A percentile compares a stretch with the other conserved stretches of the same genome.
Conservation (phyloP, 2,329 filamentous ascomycete genomes). For the Ophiostoma populinum region DNA sequence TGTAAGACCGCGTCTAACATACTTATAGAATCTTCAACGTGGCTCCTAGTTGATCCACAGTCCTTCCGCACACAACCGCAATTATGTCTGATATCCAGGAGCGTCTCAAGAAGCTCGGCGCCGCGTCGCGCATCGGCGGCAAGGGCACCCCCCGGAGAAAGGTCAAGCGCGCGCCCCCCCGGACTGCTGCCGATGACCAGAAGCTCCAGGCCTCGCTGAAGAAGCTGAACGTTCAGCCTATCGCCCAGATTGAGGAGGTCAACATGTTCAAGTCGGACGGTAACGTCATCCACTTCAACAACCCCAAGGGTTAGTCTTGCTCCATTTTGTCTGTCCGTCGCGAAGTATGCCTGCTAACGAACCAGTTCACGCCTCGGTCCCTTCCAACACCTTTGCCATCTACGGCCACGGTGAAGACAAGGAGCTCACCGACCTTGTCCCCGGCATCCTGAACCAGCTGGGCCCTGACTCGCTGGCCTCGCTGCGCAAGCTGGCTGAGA, state of each 20-base stretch:
- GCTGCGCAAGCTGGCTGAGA: conserved; percentile 95
- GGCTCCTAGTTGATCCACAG: conserved; percentile 8
- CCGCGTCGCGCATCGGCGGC: conserved; percentile 52
- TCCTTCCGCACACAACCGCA: conserved; percentile 4
- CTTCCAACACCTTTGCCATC: conserved; percentile 98
- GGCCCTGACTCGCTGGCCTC: conserved; percentile 95
- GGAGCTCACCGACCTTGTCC: conserved; percentile 98
- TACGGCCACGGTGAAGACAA: conserved; percentile 98
- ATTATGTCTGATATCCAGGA: conserved; percentile 39
- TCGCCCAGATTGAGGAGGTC: conserved; percentile 98
- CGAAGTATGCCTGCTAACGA: neutral
- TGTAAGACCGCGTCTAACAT: no score
- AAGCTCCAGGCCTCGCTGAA: conserved; percentile 94
- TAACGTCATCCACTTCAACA: conserved; percentile 98
- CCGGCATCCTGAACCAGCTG: conserved; percentile 98
- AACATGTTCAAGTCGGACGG: conserved; percentile 99
- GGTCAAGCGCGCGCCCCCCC: conserved; percentile 94
- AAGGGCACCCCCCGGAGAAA: conserved; percentile 97
- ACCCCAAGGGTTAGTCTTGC: conserved; percentile 69
- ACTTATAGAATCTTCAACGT: conserved; percentile 2
- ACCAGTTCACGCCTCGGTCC: conserved; percentile 90
- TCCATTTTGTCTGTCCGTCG: no score
- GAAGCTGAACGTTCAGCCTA: conserved; percentile 99
- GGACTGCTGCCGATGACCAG: conserved; percentile 93
- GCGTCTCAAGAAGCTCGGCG: conserved; percentile 42